These are phyloP conservation scores for Poronia punctata DNA, from an alignment of 495 filamentous ascomycete species.

Conservation along the genomic window DNA sequence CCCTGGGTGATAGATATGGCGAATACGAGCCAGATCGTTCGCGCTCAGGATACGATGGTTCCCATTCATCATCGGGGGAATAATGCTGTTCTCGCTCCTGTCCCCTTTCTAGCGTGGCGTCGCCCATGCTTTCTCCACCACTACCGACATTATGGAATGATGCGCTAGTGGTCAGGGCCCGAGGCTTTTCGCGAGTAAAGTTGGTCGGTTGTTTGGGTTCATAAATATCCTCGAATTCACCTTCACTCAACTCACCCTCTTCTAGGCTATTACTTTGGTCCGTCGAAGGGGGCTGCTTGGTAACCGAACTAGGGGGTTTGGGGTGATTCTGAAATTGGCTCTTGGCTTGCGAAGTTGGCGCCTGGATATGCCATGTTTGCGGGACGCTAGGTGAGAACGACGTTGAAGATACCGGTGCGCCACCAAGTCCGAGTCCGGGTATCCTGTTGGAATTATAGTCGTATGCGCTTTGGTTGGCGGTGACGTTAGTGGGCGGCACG, in stretches of 20 bases:
- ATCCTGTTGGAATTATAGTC: slow-evolving; percentile 34
- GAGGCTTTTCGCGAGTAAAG: slow-evolving; percentile 9
- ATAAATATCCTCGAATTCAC: slow-evolving; percentile 46
- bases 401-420: neutral
- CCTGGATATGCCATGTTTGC: slow-evolving; percentile 11
- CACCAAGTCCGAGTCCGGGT: slow-evolving; percentile 34
- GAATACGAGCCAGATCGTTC: slow-evolving; percentile 47
- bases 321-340: slow-evolving; percentile 1
- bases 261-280: slow-evolving; percentile 37
- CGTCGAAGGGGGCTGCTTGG: slow-evolving; percentile 2
- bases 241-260: slow-evolving; percentile 70
- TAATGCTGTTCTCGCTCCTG: slow-evolving; percentile 17
- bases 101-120: slow-evolving; percentile 13
- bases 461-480: slow-evolving; percentile 26
- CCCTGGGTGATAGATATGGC: slow-evolving; percentile 42
- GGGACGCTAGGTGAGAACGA: slow-evolving; percentile 4
- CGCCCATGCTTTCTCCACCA: slow-evolving; percentile 15
- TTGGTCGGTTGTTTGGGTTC: slow-evolving; percentile 23
- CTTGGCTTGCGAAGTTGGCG: slow-evolving; percentile 5
- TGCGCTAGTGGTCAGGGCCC: slow-evolving; percentile 4
- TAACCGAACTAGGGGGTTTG: neutral
- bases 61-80: slow-evolving; percentile 21
- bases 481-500: slow-evolving; percentile 15
- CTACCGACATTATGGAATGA: slow-evolving; percentile 9
- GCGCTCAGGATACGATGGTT: slow-evolving; percentile 20